Evolutionary conservation across 257 asterid genomes (phyloP).

Genomic region (Solanum phureja): DNA sequence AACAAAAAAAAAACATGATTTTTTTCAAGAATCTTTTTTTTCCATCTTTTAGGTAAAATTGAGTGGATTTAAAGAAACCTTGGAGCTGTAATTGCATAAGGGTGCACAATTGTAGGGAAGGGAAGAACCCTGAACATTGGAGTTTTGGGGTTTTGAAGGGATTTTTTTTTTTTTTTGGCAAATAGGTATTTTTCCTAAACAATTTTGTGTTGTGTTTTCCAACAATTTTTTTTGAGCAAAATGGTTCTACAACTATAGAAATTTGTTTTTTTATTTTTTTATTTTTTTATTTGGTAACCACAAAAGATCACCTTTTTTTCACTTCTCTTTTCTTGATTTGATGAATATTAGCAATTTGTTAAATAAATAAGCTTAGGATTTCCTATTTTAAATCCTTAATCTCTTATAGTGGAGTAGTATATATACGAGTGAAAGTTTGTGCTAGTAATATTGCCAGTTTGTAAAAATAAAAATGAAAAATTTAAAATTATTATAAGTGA

Average conservation of each 20-base stretch:
- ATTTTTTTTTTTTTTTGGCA: background rate
- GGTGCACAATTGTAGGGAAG: constrained; percentile 10
- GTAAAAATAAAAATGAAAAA: background rate
- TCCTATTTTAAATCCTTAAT: no score
- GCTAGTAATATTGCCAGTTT: background rate
- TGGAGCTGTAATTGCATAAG: constrained; percentile 19
- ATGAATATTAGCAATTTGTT: background rate
- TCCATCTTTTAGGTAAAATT: background rate
- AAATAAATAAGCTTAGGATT: background rate
- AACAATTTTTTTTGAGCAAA: background rate
- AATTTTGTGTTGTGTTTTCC: background rate
- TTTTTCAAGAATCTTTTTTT: no score
- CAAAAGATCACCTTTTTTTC: background rate
- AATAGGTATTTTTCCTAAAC: no score
- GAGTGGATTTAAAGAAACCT: constrained; percentile 9
- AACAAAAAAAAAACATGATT: background rate
- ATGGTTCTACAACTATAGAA: background rate
- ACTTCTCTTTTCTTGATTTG: background rate
- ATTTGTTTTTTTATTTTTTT: no score
- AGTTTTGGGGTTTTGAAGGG: background rate
- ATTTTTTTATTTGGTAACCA: background rate
- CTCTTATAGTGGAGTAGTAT: background rate
- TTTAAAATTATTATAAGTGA: no score
- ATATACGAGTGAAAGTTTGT: background rate
- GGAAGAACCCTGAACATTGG: constrained; percentile 33